Percentiles rank a stretch among this genome's conserved stretches.
These are phyloP conservation scores for Gossypium lobatum DNA, from an alignment of 441 rosid species.

Conservation along the genomic window DNA sequence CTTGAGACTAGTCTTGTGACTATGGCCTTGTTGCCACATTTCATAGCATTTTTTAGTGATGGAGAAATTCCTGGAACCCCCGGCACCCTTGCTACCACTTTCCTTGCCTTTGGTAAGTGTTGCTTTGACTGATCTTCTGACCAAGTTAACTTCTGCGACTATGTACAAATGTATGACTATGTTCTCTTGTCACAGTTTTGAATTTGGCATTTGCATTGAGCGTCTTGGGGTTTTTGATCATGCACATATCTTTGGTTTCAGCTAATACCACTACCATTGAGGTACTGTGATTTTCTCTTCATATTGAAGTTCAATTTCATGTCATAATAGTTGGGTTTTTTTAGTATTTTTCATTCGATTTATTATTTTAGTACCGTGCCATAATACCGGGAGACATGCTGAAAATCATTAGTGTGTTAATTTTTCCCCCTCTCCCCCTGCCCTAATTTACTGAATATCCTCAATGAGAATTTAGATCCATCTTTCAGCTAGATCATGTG, in stretches of 20 bases:
- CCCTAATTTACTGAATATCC: background rate
- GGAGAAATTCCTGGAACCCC: slow-evolving; percentile 90
- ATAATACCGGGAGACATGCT: background rate
- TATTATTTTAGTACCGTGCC: background rate
- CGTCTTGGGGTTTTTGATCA: slow-evolving; percentile 76
- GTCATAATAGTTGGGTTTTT: background rate
- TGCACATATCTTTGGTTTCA: slow-evolving; percentile 73
- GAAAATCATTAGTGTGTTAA: background rate
- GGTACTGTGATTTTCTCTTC: slow-evolving; percentile 35
- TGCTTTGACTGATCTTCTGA: background rate
- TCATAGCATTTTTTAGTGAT: slow-evolving; percentile 76
- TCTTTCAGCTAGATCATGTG: background rate
- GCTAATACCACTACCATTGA: slow-evolving; percentile 84
- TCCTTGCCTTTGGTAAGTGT: slow-evolving; percentile 71
- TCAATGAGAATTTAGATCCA: background rate
- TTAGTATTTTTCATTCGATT: background rate
- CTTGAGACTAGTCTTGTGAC: slow-evolving; percentile 79
- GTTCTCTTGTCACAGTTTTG: slow-evolving; percentile 45
- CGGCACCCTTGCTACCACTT: slow-evolving; percentile 76
- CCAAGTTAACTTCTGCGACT: background rate
- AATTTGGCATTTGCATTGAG: slow-evolving; percentile 82
- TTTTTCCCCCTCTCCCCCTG: background rate
- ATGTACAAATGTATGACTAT: background rate
- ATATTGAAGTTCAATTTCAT: background rate
- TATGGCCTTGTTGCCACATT: slow-evolving; percentile 65